Conservation (phyloP, 805 yeast species). For the Candida ascalaphidarum region DNA sequence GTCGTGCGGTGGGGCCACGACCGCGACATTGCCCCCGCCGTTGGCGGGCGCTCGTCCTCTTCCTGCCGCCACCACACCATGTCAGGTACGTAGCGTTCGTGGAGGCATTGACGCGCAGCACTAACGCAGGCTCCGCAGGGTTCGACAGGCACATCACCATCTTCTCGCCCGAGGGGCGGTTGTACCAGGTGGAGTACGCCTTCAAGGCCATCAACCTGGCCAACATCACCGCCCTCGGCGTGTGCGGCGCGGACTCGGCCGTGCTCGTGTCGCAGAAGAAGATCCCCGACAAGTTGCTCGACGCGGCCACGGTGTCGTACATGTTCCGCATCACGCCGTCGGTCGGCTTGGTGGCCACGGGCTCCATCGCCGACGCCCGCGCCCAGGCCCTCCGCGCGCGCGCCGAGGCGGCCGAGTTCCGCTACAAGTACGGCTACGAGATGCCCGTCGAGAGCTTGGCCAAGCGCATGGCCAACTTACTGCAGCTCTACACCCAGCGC, state of each 20-base stretch:
- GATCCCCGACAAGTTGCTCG: constrained; percentile 90
- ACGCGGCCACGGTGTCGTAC: constrained; percentile 79
- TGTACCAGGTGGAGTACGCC: constrained; percentile 92
- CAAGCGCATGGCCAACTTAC: constrained; percentile 90
- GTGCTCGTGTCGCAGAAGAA: constrained; percentile 92
- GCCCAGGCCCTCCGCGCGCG: constrained; percentile 85
- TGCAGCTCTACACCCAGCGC: constrained; percentile 94
- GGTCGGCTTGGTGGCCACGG: constrained; percentile 88
- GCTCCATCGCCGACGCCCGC: constrained; percentile 94
- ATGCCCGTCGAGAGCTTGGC: constrained; percentile 93
- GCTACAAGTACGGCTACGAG: constrained; percentile 90
- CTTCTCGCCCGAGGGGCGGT: constrained; percentile 96
- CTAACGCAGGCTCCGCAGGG: constrained; percentile 73
- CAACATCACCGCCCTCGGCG: constrained; percentile 81
- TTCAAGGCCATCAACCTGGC: constrained; percentile 94
- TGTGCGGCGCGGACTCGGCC: constrained; percentile 78
- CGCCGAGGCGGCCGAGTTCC: constrained; percentile 92
- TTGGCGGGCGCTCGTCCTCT: too few relatives aligned
- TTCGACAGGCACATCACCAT: constrained; percentile 98
- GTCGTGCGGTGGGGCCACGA: too few relatives aligned
- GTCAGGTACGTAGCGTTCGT: constrained; percentile 17
- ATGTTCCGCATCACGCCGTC: constrained; percentile 73
- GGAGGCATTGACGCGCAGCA: constrained; percentile 8
- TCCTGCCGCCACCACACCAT: constrained; percentile 3
- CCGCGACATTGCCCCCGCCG: too few relatives aligned